Base-by-base conservation (phyloP, 2,329 filamentous ascomycete species). In the Cladobotryum protrusum region DNA sequence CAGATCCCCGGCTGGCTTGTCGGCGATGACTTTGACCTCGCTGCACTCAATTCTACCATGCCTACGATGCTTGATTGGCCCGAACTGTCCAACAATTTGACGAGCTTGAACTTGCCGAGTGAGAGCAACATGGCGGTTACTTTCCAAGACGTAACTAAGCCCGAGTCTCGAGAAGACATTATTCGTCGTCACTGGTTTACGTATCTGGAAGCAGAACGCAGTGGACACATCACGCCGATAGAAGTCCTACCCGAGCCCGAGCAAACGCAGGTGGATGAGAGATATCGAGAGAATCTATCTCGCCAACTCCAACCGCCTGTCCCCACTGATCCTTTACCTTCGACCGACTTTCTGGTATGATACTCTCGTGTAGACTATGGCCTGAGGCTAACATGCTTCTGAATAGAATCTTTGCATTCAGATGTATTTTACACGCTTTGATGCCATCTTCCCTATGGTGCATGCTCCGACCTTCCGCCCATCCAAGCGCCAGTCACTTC, bases 401-500 rank as follows among this genome's bases (percentile, higher is more conserved):
- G 29, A 19, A 18, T 34, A 59, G 57, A 58, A 54, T 56, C 50
- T 58, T 19, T 62, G 48, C 36, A 57, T 54, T 37, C 52, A 52
- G 48, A 46, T 50, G 35, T 60, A 53, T 48, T 59, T 57, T 55
- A 54, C 34, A 11, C 54, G 37, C 43, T 60, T 56, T 54, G 52
- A 53, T 47, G 60, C 43, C 15, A 57, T 43, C 24, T 55, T 59
- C 32, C 57, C 57, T 11, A 19, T 59, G 17, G 36, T 59, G 15
- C 53, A 47, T 45, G 50, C 43, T 24, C 56, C 49, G 43, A 54
- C 41, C 34, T 57, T 47, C 47, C 53, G 58, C 8, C 61, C 61
- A 12, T 57, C 56, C 2, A 47, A 53, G 8, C 55, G 63, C 45
- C 63, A 61, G 14, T 63, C 64, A 7, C 53, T 66, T 18, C 51